Base-by-base conservation (phyloP, 106 monocot species). In the Allium cepa region DNA sequence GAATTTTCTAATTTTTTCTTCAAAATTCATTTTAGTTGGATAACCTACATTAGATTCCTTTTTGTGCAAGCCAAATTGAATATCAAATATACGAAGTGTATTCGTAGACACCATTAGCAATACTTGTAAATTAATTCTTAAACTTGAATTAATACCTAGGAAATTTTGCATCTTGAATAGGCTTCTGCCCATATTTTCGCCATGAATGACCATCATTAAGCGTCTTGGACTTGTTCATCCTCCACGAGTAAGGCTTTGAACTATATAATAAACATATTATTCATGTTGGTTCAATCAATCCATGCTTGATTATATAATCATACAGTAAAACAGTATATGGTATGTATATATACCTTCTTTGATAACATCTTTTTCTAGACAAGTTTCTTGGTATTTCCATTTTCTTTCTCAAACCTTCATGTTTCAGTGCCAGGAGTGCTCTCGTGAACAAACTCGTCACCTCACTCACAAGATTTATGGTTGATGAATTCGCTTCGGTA, bases 141-240 rank as follows among this genome's bases (percentile, higher is more conserved):
- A 22, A 22, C 22, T 22, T 22, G 22, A 22, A 22, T 22, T 22
- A 22, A 53, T 74, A 91, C 90, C 83, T 91, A 36, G 83, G 79
- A 9, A 69, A 53, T 26, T 60, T 64, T 10, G 77, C 53, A 18
- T 71, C 65, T 53, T 65, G 81, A 57, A 91, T 90, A 7, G 62
- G 62, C 57, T 87, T 91, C 78, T 87, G 90, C 56, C 90, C 90
- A 63, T 90, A 90, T 69, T 90, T 90, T 26, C 90, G 71, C 90
- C 90, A 90, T 22, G 66, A 53, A 9, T 76, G 69, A 0, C 79
- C 86, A 69, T 90, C 90, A 0, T 81, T 74, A 9, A 77, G 49
- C 8, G 71, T 81, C 5, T 64, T 56, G 5, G 80, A 15, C 49
- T 17, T 53, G 0, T 66, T 57, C 47, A 17, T 76, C 22, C 22